Base-by-base conservation (phyloP, 495 filamentous ascomycete species). In the Poronia punctata region DNA sequence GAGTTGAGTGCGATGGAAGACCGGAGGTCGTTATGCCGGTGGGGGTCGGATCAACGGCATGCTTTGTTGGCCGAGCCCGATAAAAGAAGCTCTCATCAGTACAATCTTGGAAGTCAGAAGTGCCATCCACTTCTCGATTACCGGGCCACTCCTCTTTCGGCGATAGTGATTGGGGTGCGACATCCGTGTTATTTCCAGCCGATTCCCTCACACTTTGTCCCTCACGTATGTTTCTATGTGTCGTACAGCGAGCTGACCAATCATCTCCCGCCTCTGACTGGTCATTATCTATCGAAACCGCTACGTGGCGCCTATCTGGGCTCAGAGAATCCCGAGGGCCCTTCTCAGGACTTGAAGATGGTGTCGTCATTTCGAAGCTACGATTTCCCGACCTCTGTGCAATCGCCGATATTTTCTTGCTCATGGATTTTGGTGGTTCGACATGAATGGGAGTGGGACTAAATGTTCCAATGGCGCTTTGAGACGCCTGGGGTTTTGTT, bases 61-160 rank as follows among this genome's bases (percentile, higher is more conserved):
- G 35, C 28, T 50, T 50, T n/a, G 35, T 5, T 2, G 30, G 46
- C 32, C 48, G 48, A 39, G 50, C 29, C 49, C 44, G 54, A 39
- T 57, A 60, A 25, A 45, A 43, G 38, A 60, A 60, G 35, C 57
- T 60, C 17, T 53, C 38, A 34, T 57, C 54, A n/a, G 45, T 11
- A 12, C 35, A 40, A 31, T 37, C 46, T 28, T 54, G 20, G 17
- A 54, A 45, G 14, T 7, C 27, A 4, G 8, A 14, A 18, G 32
- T 33, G 14, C 32, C 45, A 39, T 47, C 34, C 36, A 25, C 12
- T 17, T 45, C 24, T 15, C 15, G 7, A 12, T 43, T 25, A 12
- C 17, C 29, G 14, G 20, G 19, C 24, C 5, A n/a, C 9, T 12
- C 25, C 26, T 24, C 25, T 10, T n/a, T 29, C 10, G 23, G 32